Percentiles rank a stretch among this genome's conserved stretches.
Evolutionary conservation across 805 yeast genomes (phyloP).

Genomic region (Yarrowia phangngaensis): DNA sequence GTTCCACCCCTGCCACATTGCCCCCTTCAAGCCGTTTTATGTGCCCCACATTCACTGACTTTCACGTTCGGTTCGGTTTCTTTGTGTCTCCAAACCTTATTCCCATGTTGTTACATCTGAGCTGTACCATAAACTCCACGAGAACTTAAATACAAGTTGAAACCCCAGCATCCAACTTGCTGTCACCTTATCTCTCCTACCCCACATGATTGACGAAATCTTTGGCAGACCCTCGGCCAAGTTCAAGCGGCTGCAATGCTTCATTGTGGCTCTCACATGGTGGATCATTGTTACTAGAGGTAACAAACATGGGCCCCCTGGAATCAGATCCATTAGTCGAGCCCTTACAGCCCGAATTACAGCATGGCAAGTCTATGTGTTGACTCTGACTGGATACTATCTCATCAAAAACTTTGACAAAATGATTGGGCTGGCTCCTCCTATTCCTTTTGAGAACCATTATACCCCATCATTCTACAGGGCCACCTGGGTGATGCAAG

Average conservation of each 20-base stretch:
- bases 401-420: constrained; percentile 36
- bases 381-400: constrained; percentile 35
- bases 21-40: too few relatives aligned
- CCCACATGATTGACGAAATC: constrained; percentile 31
- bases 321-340: constrained; percentile 28
- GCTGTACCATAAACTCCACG: too few relatives aligned
- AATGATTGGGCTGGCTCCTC: constrained; percentile 33
- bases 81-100: too few relatives aligned
- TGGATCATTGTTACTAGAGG: constrained; percentile 32
- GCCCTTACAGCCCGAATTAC: constrained; percentile 31
- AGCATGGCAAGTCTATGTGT: constrained; percentile 37
- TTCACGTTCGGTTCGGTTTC: too few relatives aligned
- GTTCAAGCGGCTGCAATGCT: constrained; percentile 34
- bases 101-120: too few relatives aligned
- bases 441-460: constrained; percentile 34
- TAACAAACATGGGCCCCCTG: constrained; percentile 35
- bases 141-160: too few relatives aligned
- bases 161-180: neutral
- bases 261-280: constrained; percentile 34
- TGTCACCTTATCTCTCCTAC: neutral
- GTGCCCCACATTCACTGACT: too few relatives aligned
- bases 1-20: too few relatives aligned
- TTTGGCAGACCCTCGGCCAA: constrained; percentile 35
- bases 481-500: constrained; percentile 37
- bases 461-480: constrained; percentile 34